Evolutionary conservation across 2,329 filamentous ascomycete species (phyloP).

Genomic region (Monosporascus ibericus): DNA sequence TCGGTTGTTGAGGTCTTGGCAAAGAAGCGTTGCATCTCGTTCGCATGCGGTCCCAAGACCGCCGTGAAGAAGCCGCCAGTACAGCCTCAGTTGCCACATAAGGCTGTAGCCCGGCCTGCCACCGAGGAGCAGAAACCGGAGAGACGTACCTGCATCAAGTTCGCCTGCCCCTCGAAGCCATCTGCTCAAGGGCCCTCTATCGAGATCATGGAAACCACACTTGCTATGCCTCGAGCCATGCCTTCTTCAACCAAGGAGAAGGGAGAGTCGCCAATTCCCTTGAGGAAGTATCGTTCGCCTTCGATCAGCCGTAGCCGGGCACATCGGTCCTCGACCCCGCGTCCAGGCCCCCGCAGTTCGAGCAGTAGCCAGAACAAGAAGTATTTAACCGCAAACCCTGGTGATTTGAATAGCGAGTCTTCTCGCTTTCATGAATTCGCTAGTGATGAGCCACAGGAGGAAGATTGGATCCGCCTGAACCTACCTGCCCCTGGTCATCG

Average conservation of each 20-base stretch:
- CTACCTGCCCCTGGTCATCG: slow-evolving; percentile 57
- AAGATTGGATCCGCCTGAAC: slow-evolving; percentile 82
- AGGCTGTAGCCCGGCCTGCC: slow-evolving; percentile 25
- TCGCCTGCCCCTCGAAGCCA: slow-evolving; percentile 60
- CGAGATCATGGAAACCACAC: slow-evolving; percentile 20
- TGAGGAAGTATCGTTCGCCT: slow-evolving; percentile 24
- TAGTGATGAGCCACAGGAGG: slow-evolving; percentile 71
- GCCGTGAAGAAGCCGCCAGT: slow-evolving; percentile 36
- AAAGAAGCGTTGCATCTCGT: slow-evolving; percentile 86
- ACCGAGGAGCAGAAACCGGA: slow-evolving; percentile 32
- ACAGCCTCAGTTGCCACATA: slow-evolving; percentile 29
- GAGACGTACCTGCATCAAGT: slow-evolving; percentile 64
- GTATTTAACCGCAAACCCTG: slow-evolving; percentile 45
- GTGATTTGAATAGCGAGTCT: slow-evolving; percentile 47
- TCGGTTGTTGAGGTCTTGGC: slow-evolving; percentile 57
- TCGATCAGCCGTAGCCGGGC: slow-evolving; percentile 19
- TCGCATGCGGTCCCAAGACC: slow-evolving; percentile 71
- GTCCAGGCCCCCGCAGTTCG: slow-evolving; percentile 33
- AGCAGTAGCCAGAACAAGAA: slow-evolving; percentile 30
- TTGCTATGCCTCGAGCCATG: slow-evolving; percentile 1
- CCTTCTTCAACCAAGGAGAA: slow-evolving; percentile 10
- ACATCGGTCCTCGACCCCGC: slow-evolving; percentile 24
- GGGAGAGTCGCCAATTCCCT: slow-evolving; percentile 14
- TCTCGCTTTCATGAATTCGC: slow-evolving; percentile 87
- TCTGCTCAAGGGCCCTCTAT: slow-evolving; percentile 34